phyloP scores from a whole-genome alignment of 768 basidiomycete genomes.

The Megacollybia marginata region DNA sequence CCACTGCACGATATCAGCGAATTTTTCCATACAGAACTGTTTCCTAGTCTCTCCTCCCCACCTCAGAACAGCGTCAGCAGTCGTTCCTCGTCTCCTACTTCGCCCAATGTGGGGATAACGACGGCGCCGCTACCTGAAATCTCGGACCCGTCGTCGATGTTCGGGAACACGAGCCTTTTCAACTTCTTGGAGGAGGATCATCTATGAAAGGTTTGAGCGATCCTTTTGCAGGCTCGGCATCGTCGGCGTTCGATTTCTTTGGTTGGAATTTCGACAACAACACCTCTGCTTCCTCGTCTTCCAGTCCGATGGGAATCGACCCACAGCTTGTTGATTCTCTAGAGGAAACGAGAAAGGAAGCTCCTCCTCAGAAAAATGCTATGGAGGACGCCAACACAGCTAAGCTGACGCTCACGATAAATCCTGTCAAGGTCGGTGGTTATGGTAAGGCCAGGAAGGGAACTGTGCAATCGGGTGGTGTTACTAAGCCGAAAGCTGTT shows the following conservation, averaged over 20 bases:
- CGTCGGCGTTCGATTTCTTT: neutral
- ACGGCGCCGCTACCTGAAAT: neutral
- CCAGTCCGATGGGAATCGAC: neutral
- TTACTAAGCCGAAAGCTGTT: slow-evolving; percentile 48
- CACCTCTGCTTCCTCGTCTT: neutral
- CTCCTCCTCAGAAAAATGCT: neutral
- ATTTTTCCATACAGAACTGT: neutral
- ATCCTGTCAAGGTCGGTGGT: slow-evolving; percentile 50
- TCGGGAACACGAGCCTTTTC: neutral
- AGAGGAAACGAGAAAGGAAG: neutral
- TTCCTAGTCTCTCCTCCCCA: neutral
- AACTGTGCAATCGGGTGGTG: slow-evolving; percentile 66
- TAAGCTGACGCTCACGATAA: slow-evolving; percentile 37
- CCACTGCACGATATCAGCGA: neutral
- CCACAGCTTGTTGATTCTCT: neutral
- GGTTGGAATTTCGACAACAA: neutral
- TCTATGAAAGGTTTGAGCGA: neutral
- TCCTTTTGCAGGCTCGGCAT: neutral
- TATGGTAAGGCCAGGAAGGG: slow-evolving; percentile 58
- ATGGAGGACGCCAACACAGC: slow-evolving; percentile 9
- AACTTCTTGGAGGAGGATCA: neutral
- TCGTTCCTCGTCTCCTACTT: neutral
- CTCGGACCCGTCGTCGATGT: neutral
- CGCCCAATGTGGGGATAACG: neutral
- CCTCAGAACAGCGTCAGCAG: neutral